phyloP scores from a whole-genome alignment of 441 rosid genomes.

The Brassica balearica region DNA sequence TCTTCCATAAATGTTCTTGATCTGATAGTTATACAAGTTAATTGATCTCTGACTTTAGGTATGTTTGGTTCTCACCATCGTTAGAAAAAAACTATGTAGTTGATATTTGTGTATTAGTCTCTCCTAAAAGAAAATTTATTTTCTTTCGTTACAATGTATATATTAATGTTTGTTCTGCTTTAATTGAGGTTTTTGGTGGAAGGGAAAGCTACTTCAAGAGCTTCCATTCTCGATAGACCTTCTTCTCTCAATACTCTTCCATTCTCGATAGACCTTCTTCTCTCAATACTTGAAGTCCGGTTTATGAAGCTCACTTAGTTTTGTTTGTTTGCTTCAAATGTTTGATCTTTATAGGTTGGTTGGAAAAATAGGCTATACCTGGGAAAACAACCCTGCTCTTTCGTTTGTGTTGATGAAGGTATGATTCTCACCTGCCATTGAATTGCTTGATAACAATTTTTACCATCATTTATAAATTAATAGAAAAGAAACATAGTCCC shows the following conservation, averaged over 20 bases:
- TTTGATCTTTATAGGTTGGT: constrained; percentile 52
- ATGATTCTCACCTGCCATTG: too few species aligned
- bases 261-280: too few species aligned
- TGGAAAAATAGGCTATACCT: constrained; percentile 73
- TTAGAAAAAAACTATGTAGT: neutral
- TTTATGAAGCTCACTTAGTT: neutral
- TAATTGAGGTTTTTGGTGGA: constrained; percentile 76
- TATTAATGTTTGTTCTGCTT: constrained; percentile 17
- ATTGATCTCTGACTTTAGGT: neutral
- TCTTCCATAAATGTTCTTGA: neutral
- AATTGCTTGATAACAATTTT: too few species aligned
- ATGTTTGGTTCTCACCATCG: neutral
- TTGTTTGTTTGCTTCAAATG: neutral
- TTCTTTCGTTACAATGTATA: constrained; percentile 18
- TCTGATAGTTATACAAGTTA: neutral
- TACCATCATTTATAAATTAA: too few species aligned
- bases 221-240: constrained; percentile 79
- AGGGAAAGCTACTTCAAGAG: constrained; percentile 92
- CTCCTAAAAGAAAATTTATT: neutral
- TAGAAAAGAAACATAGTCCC: too few species aligned
- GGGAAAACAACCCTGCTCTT: constrained; percentile 91
- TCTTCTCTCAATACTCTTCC: constrained; percentile 68
- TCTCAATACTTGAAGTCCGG: neutral
- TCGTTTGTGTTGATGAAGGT: constrained; percentile 81
- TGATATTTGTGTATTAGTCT: constrained; percentile 6